These are phyloP conservation scores for Trypanosomatidae sp. DNA, from an alignment of 208 protist genomes.

Conservation along the genomic window DNA sequence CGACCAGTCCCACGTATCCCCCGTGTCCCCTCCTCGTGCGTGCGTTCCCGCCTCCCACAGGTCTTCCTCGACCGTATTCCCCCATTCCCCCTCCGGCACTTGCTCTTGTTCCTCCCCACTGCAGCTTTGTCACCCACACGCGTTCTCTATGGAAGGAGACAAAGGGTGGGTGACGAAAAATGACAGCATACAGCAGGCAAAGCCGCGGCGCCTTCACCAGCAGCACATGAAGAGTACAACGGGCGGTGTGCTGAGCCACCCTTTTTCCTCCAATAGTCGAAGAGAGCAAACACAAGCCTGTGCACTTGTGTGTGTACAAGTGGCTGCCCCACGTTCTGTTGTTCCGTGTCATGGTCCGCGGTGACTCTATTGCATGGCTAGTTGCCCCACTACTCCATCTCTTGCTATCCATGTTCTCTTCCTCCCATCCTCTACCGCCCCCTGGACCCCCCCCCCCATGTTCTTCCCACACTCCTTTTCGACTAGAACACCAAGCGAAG, in stretches of 20 bases:
- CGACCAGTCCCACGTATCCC: too few relatives aligned
- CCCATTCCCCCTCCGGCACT: background rate
- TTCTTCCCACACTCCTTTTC: background rate
- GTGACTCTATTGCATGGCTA: background rate
- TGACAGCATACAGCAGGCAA: background rate
- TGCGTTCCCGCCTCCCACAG: background rate
- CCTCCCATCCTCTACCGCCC: background rate
- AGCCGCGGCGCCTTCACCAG: background rate
- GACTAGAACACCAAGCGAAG: too few relatives aligned
- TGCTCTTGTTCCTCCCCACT: background rate
- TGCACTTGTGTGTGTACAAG: background rate
- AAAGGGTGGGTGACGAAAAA: background rate
- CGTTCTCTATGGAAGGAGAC: background rate
- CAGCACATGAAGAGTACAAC: background rate
- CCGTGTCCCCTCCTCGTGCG: background rate
- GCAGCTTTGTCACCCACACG: background rate
- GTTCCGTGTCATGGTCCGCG: background rate
- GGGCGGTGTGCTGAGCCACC: background rate
- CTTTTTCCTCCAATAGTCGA: background rate
- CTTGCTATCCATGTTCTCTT: background rate
- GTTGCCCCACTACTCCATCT: background rate
- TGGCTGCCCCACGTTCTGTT: background rate
- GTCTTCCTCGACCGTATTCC: background rate
- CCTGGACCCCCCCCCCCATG: background rate
- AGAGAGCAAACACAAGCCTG: background rate